Base-by-base conservation (phyloP, 2,329 filamentous ascomycete species). In the Akanthomyces lecanii region DNA sequence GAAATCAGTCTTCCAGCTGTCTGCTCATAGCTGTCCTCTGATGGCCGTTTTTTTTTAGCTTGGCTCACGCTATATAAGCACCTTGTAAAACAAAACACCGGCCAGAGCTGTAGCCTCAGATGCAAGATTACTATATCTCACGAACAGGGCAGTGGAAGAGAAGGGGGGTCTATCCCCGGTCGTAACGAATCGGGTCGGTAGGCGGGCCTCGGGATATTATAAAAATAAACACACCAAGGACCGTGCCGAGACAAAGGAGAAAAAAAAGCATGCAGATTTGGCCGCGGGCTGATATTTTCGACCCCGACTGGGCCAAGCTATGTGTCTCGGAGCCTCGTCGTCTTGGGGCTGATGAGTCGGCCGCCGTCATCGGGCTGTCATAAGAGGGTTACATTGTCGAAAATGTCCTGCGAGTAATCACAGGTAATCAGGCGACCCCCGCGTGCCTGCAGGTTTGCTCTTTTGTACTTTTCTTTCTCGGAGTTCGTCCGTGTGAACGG, bases 351-450 rank as follows among this genome's bases (percentile, higher is more conserved):
- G 16, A 44, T 30, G 18, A 45, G 30, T 14, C 50, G 33, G 33
- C 33, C 33, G 33, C 33, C 33, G 33, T 36, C 33, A 36, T 36
- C 33, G 33, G 48, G n/a, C 56, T 59, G 45, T 44, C 56, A 51
- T 59, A 51, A 59, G 56, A 59, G 45, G 56, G 55, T 57, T 57
- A 48, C 55, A 57, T 57, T 38, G n/a, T 33, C n/a, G 30, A 48
- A 23, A 25, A 51, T 21, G 16, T 18, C 3, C 45, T 51, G 56
- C 56, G 56, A 59, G 45, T 59, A 50, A 59, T 59, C 44, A 59
- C 38, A 14, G 14, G 18, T 14, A 11, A 11, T 30, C 7, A 14
- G 45, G 45, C 21, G 48, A 11, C n/a, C 10, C 48, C 8, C 21
- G 25, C 25, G 6, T 36, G 28, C 25, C 14, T 51, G 16, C 5